phyloP scores from a whole-genome alignment of 768 basidiomycete species.

The Amanita rubescens region DNA sequence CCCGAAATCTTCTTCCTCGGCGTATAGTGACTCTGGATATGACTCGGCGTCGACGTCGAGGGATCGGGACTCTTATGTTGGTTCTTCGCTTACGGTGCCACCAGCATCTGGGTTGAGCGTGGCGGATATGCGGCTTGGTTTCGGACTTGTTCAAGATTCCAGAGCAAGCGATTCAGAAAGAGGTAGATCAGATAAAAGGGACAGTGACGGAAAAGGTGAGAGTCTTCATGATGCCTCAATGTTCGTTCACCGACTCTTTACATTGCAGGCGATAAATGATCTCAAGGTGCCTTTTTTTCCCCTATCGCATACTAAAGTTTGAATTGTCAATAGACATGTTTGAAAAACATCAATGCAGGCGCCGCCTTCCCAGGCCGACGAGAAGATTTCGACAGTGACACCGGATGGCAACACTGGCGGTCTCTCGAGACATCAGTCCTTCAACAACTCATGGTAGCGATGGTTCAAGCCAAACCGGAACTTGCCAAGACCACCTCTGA shows the following conservation, averaged over 20 bases:
- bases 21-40: conserved; percentile 53
- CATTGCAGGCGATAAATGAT: conserved; percentile 65
- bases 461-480: conserved; percentile 82
- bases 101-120: conserved; percentile 33
- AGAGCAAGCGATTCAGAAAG: conserved; percentile 57
- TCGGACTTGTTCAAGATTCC: conserved; percentile 70
- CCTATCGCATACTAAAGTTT: neutral
- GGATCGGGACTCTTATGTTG: conserved; percentile 31
- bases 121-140: conserved; percentile 70
- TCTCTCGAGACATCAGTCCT: conserved; percentile 75
- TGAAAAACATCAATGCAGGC: conserved; percentile 87
- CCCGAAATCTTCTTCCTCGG: conserved; percentile 49
- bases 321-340: conserved; percentile 54
- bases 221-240: neutral
- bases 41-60: conserved; percentile 57
- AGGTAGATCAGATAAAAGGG: conserved; percentile 59
- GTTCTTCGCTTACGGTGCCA: neutral
- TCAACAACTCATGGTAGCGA: conserved; percentile 81
- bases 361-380: conserved; percentile 79
- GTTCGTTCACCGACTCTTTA: neutral
- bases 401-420: conserved; percentile 81
- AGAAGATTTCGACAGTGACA: conserved; percentile 79
- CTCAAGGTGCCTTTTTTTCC: conserved; percentile 52
- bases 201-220: conserved; percentile 71
- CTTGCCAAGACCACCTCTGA: conserved; percentile 75